Conservation (phyloP, 2,329 filamentous ascomycete species). For the Fusarium sp. region DNA sequence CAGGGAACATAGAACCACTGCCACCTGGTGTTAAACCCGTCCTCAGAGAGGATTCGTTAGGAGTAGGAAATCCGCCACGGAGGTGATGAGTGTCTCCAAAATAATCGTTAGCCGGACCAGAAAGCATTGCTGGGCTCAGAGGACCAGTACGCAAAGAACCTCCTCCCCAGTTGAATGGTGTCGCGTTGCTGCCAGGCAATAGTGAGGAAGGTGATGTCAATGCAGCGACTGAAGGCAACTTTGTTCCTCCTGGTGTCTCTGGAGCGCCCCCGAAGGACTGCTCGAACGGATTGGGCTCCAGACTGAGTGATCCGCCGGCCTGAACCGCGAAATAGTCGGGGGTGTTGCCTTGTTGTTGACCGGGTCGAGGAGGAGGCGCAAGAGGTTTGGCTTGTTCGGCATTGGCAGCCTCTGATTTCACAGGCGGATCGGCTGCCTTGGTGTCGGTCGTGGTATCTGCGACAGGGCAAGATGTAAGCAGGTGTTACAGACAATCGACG, state of each 20-base stretch:
- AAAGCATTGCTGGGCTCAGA: constrained; percentile 96
- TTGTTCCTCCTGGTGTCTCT: constrained; percentile 86
- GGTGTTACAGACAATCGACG: constrained; percentile 30
- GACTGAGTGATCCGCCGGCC: constrained; percentile 70
- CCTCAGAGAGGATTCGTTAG: constrained; percentile 94
- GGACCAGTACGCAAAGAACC: constrained; percentile 92
- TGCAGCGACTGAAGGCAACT: constrained; percentile 90
- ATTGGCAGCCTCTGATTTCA: constrained; percentile 68
- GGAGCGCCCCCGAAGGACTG: constrained; percentile 84
- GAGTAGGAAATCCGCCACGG: constrained; percentile 89
- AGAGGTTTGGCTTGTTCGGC: constrained; percentile 75
- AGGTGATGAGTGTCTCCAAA: constrained; percentile 86
- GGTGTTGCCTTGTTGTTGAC: constrained; percentile 65
- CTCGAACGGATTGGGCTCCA: constrained; percentile 97
- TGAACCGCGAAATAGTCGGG: constrained; percentile 79
- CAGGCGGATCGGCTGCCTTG: constrained; percentile 60
- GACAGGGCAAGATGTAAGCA: constrained; percentile 43
- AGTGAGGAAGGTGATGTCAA: constrained; percentile 92
- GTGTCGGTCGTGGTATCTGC: constrained; percentile 62
- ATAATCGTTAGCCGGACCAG: constrained; percentile 88
- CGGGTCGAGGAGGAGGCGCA: constrained; percentile 78
- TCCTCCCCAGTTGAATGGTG: constrained; percentile 83
- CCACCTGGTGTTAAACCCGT: constrained; percentile 95
- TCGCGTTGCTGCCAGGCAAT: constrained; percentile 79
- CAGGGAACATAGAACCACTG: constrained; percentile 97